Evolutionary conservation across 768 basidiomycete genomes (phyloP).

Genomic region (Serendipita sp.): DNA sequence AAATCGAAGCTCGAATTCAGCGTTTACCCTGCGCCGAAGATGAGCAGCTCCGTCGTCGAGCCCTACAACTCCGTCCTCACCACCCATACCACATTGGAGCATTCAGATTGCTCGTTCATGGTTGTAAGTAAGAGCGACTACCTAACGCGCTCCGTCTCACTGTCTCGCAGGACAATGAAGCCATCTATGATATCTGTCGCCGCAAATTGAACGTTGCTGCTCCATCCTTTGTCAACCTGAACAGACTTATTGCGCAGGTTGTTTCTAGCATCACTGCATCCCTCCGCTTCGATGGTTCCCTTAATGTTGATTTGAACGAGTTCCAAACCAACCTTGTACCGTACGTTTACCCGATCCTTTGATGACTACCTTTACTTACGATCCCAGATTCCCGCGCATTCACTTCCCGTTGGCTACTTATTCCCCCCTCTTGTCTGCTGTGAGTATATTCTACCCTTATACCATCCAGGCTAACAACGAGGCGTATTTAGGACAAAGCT

Average conservation of each 20-base stretch:
- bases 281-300: slow-evolving; percentile 87
- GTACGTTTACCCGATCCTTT: slow-evolving; percentile 30
- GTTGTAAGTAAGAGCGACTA: slow-evolving; percentile 22
- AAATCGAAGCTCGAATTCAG: slow-evolving; percentile 34
- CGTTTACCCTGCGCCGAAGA: slow-evolving; percentile 88
- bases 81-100: slow-evolving; percentile 97
- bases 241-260: slow-evolving; percentile 93
- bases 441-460: not conserved
- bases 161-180: slow-evolving; percentile 73
- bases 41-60: slow-evolving; percentile 93
- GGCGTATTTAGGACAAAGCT: slow-evolving; percentile 50
- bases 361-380: not conserved
- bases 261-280: slow-evolving; percentile 97
- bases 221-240: slow-evolving; percentile 86
- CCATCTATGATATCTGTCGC: slow-evolving; percentile 99
- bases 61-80: slow-evolving; percentile 97
- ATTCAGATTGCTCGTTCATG: slow-evolving; percentile 99
- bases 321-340: slow-evolving; percentile 99
- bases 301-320: slow-evolving; percentile 95
- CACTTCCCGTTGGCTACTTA: slow-evolving; percentile 97
- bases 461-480: slow-evolving; percentile 8
- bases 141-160: slow-evolving; percentile 7
- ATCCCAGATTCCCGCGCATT: slow-evolving; percentile 77
- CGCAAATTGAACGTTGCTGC: slow-evolving; percentile 69
- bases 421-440: slow-evolving; percentile 73